Evolutionary conservation across 2,329 filamentous ascomycete genomes (phyloP).

Genomic region (Tolypocladium sp.): DNA sequence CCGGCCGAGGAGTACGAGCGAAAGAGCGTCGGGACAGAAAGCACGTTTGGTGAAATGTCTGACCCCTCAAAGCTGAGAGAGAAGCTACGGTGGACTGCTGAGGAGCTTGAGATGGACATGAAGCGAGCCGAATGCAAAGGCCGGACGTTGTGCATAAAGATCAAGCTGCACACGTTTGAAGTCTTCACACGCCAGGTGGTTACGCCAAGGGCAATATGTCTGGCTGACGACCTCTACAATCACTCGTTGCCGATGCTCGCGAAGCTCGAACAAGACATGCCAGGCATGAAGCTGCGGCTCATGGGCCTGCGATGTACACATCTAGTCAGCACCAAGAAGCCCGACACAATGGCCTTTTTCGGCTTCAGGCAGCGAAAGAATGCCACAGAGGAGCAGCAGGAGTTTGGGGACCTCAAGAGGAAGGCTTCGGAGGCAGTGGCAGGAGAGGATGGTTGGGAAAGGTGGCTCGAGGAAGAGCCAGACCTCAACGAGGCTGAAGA

Average conservation of each 20-base stretch:
- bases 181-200: conserved; percentile 76
- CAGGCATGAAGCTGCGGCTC: conserved; percentile 68
- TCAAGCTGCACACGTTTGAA: conserved; percentile 92
- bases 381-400: conserved; percentile 10
- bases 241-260: conserved; percentile 72
- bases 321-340: conserved; percentile 76
- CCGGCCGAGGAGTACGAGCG: conserved; percentile 84
- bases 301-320: conserved; percentile 87
- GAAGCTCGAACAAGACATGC: conserved; percentile 77
- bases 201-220: conserved; percentile 60
- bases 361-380: conserved; percentile 40
- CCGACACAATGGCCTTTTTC: conserved; percentile 70
- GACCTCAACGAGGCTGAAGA: conserved; percentile 3
- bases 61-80: conserved; percentile 59
- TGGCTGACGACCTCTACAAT: conserved; percentile 75
- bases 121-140: conserved; percentile 74
- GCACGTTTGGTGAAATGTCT: conserved; percentile 76
- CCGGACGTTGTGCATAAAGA: conserved; percentile 81
- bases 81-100: conserved; percentile 72
- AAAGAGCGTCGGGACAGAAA: conserved; percentile 90
- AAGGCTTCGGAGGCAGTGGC: conserved; percentile 19
- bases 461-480: conserved; percentile 59
- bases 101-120: conserved; percentile 82
- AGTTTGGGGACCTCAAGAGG: conserved; percentile 17
- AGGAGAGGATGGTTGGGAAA: conserved; percentile 49